Percentiles rank a stretch among this genome's conserved stretches.
These are phyloP conservation scores for Ustilago bromivora DNA, from an alignment of 1,284 basidiomycete genomes.

Conservation along the genomic window DNA sequence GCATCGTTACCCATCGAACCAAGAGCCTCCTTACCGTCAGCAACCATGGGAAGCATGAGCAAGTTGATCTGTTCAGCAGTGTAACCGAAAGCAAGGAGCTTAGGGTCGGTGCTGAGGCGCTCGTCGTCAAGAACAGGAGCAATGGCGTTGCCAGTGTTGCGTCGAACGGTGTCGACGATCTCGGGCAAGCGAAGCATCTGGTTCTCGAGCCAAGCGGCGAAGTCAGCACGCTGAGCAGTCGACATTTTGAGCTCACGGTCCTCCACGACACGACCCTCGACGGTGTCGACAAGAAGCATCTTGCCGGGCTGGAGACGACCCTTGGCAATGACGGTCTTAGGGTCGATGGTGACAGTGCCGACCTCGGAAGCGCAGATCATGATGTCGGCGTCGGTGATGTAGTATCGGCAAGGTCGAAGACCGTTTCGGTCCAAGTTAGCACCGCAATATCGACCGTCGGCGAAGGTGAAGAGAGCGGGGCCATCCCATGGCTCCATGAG, in stretches of 20 bases:
- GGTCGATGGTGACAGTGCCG: conserved; percentile 65
- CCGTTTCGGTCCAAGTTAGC: conserved; percentile 69
- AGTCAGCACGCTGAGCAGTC: conserved; percentile 66
- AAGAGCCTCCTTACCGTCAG: conserved; percentile 66
- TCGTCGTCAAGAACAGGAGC: conserved; percentile 59
- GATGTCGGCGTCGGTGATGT: conserved; percentile 68
- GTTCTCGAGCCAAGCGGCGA: conserved; percentile 68
- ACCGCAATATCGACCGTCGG: conserved; percentile 69
- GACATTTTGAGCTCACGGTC: conserved; percentile 67
- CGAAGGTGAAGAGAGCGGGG: conserved; percentile 68
- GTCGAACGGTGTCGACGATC: conserved; percentile 59
- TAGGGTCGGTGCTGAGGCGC: conserved; percentile 63
- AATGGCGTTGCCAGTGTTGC: conserved; percentile 45
- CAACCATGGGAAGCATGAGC: conserved; percentile 67
- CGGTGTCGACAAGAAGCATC: conserved; percentile 69
- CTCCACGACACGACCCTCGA: conserved; percentile 67
- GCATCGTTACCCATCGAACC: conserved; percentile 68
- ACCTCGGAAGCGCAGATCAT: conserved; percentile 69
- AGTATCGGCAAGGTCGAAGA: conserved; percentile 68
- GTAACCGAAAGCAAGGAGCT: conserved; percentile 66
- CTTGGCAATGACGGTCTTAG: conserved; percentile 63
- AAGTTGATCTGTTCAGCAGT: conserved; percentile 66
- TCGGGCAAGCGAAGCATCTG: conserved; percentile 62
- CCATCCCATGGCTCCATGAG: conserved; percentile 69
- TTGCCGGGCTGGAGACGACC: conserved; percentile 67